Base-by-base conservation (phyloP, 192 early-diverging fungal genomes). In the Coemansia nantahalensis region DNA sequence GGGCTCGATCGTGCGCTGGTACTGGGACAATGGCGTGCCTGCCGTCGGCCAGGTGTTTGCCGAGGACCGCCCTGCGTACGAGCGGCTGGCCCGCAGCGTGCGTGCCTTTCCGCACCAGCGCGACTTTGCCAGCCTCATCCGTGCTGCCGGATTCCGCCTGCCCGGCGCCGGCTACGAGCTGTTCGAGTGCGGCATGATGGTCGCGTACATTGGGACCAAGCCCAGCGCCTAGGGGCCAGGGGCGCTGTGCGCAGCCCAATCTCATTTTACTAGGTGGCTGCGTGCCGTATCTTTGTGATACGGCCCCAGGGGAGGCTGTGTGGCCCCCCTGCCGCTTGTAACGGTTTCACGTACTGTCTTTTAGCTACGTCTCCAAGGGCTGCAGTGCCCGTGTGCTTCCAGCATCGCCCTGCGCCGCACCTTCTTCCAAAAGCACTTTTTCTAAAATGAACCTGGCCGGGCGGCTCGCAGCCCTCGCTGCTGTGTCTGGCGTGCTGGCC, bases 11-110 rank as follows among this genome's bases (percentile, higher is more conserved):
- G 90, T 90, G 55, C 89, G 92, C 62, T 59, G 89, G 39, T 94
- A 94, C 60, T 90, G 88, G 15, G 93, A 94, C 63, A 77, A 90
- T 35, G 79, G 90, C 21, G 91, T 95, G 48, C 95, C 94, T 1
- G 65, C 65, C 2, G 26, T 28, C 4, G 26, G 26, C 26, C 26
- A 28, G 26, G 7, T 28, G 4, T 28, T 28, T 28, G 26, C 26
- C 26, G 7, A 7, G 26, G 26, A 28, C 64, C 78, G 84, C 16
- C 82, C 85, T 12, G 89, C 88, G 22, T 95, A 96, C 63, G 86
- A 92, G 62, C 92, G 95, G 65, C 75, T 98, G 11, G 91, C 94
- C 15, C 89, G 92, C 48, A 86, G 84, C 44, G 93, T 94, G 39
- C 82, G 86, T 47, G 80, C 87, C 51, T 98, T 98, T 67, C 90